Evolutionary conservation across 352 stramenopile species (phyloP).

Genomic region (Thraustochytrium sp.): DNA sequence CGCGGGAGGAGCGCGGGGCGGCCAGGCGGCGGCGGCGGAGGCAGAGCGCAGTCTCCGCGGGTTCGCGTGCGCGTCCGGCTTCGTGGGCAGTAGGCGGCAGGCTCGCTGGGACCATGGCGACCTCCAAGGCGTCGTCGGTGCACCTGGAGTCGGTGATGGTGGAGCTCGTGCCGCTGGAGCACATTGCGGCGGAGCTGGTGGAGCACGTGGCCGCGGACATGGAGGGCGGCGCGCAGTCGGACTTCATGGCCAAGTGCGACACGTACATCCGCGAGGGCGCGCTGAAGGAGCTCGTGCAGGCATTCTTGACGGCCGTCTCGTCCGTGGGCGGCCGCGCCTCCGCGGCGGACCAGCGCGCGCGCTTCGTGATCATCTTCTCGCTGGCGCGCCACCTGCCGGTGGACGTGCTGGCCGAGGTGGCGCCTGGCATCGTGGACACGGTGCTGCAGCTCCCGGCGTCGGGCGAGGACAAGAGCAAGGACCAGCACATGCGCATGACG

Average conservation of each 20-base stretch:
- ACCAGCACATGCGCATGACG: conserved; percentile 22
- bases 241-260: conserved; percentile 18
- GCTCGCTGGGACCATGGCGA: conserved; percentile 20
- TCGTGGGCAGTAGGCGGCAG: too few relatives aligned
- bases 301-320: background rate
- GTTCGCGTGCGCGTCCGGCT: too few relatives aligned
- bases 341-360: background rate
- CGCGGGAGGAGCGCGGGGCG: too few relatives aligned
- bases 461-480: background rate
- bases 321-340: background rate
- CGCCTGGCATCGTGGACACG: background rate
- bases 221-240: background rate
- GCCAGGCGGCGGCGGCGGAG: background rate
- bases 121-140: conserved; percentile 2
- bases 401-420: conserved; percentile 4
- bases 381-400: conserved; percentile 15
- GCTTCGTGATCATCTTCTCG: conserved; percentile 38
- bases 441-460: background rate
- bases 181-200: background rate
- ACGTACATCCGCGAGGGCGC: conserved; percentile 25
- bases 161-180: conserved; percentile 30
- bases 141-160: conserved; percentile 36
- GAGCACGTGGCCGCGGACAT: conserved; percentile 9
- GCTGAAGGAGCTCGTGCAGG: background rate
- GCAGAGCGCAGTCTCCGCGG: background rate